Evolutionary conservation across 2,329 filamentous ascomycete species (phyloP), one percentile per base, ranked within the genome.

Genomic region (Exophiala aquamarina): DNA sequence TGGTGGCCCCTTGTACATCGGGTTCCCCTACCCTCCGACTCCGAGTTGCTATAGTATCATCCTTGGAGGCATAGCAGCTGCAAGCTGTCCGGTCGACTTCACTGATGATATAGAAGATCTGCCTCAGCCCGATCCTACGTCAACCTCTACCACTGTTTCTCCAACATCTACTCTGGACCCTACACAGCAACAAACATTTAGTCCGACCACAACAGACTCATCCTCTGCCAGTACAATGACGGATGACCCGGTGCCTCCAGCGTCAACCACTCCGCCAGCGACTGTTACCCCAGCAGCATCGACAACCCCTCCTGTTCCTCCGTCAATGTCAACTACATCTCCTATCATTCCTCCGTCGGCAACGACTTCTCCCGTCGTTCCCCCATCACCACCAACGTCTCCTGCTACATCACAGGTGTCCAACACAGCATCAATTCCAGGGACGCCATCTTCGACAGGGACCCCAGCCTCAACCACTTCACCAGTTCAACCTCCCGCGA

Each of bases 11-110:
- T 35, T 57, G 5, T 59, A 48, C 32, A 49, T 54, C 19, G 56
- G 56, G n/a, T 59, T 56, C 29, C 52, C 49, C 3, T 44, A 35
- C 44, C 47, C 56, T 17, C 47, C 51, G 2, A 20, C 11, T 32
- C 15, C 23, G 17, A 45, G 54, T 34, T 59, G 56, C 29, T 49
- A 48, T 33, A n/a, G 17, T 2, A 48, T 53, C 19, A 48, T 38
- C 1, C n/a, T 59, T 29, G 56, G 56, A 26, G 56, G 52, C 31
- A 52, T 59, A 13, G 43, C 37, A 3, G 46, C 49, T 35, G 31
- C 39, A 4, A 48, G 38, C 17, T 55, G 52, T 32, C 48, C 54
- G 7, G 53, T 48, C 13, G 47, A 47, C 40, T 44, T 26, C 23
- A 26, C 23, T 6, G 23, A 34, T 43, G 45, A 17, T 17, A 21